Base-by-base conservation (phyloP, 805 yeast genomes). In the Teunomyces cretensis region DNA sequence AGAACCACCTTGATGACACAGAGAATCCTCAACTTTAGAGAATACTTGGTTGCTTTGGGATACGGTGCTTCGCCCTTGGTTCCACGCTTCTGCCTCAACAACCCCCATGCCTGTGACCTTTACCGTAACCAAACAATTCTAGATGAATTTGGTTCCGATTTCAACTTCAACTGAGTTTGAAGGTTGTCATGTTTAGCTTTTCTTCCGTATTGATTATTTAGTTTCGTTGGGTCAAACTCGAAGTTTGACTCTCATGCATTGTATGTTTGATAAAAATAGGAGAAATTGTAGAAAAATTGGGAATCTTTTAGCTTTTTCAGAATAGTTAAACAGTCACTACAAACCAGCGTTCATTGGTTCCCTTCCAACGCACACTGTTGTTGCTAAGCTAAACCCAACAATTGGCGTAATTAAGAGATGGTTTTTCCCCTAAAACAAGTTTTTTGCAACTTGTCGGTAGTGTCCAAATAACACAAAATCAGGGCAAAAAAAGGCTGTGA, bases 51-150 rank as follows among this genome's bases (percentile, higher is more conserved):
- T 8, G 68, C 66, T 2, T 49, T 61, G 39, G 72, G 72, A 1
- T 52, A 64, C 45, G 44, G 47, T 19, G 72, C 66, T 4, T 49
- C 61, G 11, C 70, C 74, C 2, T 51, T 71, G 41, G 64, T 61
- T 17, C 76, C 76, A 6, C 56, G 62, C 46, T 65, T 53, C 47
- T 71, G 76, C 48, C 36, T 59, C 39, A 50, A 52, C 45, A 55
- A 68, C 35, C 74, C 75, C 9, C 73, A 67, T 50, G 54, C 68
- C 16, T 71, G 76, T 53, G 74, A 70, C 50, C 46, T 55, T 12
- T 47, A 33, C 33, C 31, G 36, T 6, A 39, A 47, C 28, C 50
- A 47, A 27, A 41, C 39, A 9, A 32, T 28, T 11, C 39, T 40
- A 28, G 45, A 35, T 24, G n/a, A 17, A 13, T 35, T 12, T 22